phyloP scores from a whole-genome alignment of 768 basidiomycete genomes.

The Russula compacta region DNA sequence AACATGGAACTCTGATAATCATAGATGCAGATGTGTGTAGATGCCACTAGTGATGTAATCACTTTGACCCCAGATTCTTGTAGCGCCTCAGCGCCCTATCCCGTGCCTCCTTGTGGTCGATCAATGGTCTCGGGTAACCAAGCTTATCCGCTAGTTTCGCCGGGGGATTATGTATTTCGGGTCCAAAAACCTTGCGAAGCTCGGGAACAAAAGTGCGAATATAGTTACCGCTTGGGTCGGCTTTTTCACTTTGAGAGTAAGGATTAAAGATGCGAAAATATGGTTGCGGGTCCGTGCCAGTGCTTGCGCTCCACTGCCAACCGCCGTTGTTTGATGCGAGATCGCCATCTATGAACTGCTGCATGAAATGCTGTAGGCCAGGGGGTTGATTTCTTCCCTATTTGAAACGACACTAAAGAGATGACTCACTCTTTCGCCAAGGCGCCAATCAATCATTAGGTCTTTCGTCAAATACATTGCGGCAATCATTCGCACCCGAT shows the following conservation, averaged over 20 bases:
- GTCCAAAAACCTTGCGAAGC: constrained; percentile 39
- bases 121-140: constrained; percentile 71
- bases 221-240: constrained; percentile 80
- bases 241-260: constrained; percentile 68
- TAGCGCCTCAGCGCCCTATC: constrained; percentile 68
- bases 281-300: constrained; percentile 83
- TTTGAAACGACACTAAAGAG: constrained; percentile 7
- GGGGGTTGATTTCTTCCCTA: not conserved
- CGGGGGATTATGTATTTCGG: constrained; percentile 74
- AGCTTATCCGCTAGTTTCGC: constrained; percentile 53
- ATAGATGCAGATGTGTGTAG: no score
- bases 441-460: constrained; percentile 87
- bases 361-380: constrained; percentile 68
- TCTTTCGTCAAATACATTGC: constrained; percentile 77
- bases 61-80: constrained; percentile 43
- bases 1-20: not conserved
- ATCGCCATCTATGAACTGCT: constrained; percentile 82
- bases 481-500: constrained; percentile 71
- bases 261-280: constrained; percentile 96
- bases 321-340: constrained; percentile 86
- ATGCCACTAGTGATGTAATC: not conserved
- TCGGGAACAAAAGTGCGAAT: constrained; percentile 86
- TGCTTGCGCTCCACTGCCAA: constrained; percentile 81
- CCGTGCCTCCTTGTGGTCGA: constrained; percentile 64
- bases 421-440: constrained; percentile 58